Conservation (phyloP, 345 rosid species). For the Sisymbrium irio region DNA sequence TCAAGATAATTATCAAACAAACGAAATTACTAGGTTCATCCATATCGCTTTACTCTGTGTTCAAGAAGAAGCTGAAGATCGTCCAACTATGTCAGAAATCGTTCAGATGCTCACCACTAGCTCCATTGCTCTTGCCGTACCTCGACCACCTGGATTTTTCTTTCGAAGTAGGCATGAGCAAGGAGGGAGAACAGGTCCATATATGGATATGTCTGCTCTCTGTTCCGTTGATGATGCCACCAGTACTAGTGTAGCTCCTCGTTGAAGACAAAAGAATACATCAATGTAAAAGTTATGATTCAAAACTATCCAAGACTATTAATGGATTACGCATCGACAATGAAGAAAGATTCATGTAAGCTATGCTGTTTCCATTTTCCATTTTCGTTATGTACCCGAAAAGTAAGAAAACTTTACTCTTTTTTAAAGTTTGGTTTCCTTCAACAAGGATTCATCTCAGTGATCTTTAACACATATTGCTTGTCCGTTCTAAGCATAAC, state of each 20-base stretch:
- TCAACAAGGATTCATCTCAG: neutral
- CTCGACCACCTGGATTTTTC: neutral
- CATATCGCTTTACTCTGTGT: neutral
- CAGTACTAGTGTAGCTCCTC: neutral
- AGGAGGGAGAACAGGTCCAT: neutral
- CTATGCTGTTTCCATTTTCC: neutral
- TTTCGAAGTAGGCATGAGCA: neutral
- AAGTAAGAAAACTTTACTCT: neutral
- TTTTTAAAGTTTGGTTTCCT: neutral
- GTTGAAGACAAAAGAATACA: neutral
- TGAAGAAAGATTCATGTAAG: neutral
- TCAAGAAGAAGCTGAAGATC: constrained; percentile 16
- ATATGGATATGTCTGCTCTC: neutral
- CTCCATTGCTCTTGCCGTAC: constrained; percentile 5
- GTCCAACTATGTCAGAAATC: constrained; percentile 42
- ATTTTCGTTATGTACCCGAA: neutral
- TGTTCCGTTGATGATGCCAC: neutral
- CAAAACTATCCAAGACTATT: neutral
- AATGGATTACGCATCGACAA: neutral
- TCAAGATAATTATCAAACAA: neutral
- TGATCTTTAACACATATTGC: neutral
- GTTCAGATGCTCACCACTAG: constrained; percentile 39
- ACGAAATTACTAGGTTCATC: neutral
- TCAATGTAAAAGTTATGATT: too few species aligned
- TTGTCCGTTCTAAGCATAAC: neutral